Evolutionary conservation across 441 rosid genomes (phyloP), one percentile per base, ranked within the genome.

Genomic region (Theobroma grandiflorum): DNA sequence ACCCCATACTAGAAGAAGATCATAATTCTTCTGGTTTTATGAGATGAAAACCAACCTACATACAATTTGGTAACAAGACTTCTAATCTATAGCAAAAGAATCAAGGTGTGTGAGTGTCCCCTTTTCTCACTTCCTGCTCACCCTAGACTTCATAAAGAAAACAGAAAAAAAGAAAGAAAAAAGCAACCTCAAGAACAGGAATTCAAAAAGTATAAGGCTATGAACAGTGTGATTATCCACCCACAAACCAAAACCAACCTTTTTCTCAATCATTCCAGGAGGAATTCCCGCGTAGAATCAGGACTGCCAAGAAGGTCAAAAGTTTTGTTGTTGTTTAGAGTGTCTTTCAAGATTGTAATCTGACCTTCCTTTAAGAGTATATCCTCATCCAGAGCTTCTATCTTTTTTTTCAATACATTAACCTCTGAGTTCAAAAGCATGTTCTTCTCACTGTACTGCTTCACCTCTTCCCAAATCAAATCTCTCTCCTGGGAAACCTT

Each of bases 331-430:
- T 55, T 90, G 68, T 91, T 86, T 6, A 95, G 42, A 62, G 91
- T 73, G 85, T 97, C 99, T 83, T 93, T 94, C 35, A 95, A 86
- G 80, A 97, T 95, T 57, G 97, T 93, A 80, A 97, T 94, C 82
- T 97, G 93, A 37, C 99, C 99, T 90, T 95, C 99, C 88, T 94
- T 97, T 83, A 94, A 75, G 57, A 91, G 94, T 6, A 94, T 80
- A 64, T 90, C 98, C 82, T 94, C 99, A 33, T 97, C 99, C 52
- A 95, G 87, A 64, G 78, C 80, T 62, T 95, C 98, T 42, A 94
- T 84, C 88, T 89, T 92, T 82, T 86, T 93, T 88, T 87, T 97
- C 85, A 94, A 84, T 42, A 52, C 38, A 53, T 86, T 86, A 16
- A 90, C 86, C 89, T 97, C 98, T 3, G 92, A 90, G 83, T 87